These are phyloP conservation scores for Mycena chlorophos DNA, from an alignment of 768 basidiomycete genomes.

Conservation along the genomic window DNA sequence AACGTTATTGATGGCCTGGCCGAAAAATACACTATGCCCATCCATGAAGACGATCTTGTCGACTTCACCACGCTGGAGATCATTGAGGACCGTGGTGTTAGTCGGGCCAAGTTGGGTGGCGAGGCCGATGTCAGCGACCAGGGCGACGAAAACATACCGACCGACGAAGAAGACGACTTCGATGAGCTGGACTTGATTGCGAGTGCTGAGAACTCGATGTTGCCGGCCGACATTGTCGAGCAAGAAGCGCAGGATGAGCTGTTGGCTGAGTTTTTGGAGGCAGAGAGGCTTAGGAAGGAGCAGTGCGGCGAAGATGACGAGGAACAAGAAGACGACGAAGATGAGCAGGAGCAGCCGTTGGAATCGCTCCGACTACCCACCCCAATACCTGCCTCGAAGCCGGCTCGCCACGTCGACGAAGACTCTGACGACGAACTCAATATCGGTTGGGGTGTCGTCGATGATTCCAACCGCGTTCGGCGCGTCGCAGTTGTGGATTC, in stretches of 20 bases:
- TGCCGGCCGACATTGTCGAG: constrained; percentile 58
- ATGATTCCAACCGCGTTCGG: constrained; percentile 15
- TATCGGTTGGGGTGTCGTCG: constrained; percentile 27
- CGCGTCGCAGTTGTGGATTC: not conserved
- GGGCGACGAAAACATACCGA: constrained; percentile 38
- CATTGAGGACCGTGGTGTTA: constrained; percentile 69
- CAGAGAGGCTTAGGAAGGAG: constrained; percentile 55
- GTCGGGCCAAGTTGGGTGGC: constrained; percentile 44
- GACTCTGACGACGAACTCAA: constrained; percentile 52
- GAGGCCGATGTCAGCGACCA: constrained; percentile 49
- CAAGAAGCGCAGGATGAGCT: not conserved
- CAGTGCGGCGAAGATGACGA: constrained; percentile 47
- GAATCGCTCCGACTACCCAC: not conserved
- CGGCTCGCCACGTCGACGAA: constrained; percentile 17
- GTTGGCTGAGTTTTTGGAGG: constrained; percentile 65
- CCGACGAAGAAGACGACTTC: constrained; percentile 53
- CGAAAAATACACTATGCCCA: constrained; percentile 60
- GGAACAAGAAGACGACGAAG: constrained; percentile 33
- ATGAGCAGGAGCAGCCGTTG: not conserved
- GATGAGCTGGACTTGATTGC: constrained; percentile 62
- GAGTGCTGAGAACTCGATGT: constrained; percentile 28
- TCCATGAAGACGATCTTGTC: constrained; percentile 81
- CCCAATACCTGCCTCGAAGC: not conserved
- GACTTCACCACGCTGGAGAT: constrained; percentile 63
- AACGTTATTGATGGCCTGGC: constrained; percentile 69